Conservation (phyloP, 164 flowering plant genomes). For the Nymphaea thermarum region DNA sequence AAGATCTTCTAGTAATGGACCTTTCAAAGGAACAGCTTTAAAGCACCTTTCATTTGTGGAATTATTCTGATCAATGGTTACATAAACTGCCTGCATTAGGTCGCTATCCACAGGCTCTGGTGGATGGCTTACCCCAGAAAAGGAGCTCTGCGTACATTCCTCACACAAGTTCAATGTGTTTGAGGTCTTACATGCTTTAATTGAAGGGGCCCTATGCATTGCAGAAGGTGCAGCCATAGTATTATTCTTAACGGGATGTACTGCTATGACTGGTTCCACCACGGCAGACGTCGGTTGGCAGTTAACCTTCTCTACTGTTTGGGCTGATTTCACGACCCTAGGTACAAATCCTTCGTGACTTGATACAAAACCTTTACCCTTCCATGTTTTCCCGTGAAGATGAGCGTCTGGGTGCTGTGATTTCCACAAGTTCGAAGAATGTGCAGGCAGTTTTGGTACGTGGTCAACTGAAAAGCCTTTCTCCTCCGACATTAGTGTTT, state of each 20-base stretch:
- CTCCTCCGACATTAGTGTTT: neutral
- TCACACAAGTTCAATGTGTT: constrained; percentile 25
- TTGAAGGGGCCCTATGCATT: neutral
- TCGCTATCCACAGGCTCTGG: constrained; percentile 77
- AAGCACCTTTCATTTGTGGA: constrained; percentile 39
- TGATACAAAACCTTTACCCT: constrained; percentile 37
- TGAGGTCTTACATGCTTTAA: neutral
- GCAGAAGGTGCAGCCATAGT: neutral
- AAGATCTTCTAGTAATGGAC: constrained; percentile 48
- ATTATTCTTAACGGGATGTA: neutral
- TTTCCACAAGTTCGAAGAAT: constrained; percentile 1
- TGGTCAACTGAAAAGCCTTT: neutral
- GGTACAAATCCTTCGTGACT: constrained; percentile 32
- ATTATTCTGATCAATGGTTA: constrained; percentile 46
- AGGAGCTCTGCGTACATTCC: constrained; percentile 47
- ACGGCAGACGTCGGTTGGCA: neutral
- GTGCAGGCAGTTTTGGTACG: neutral
- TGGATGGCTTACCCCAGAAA: constrained; percentile 79
- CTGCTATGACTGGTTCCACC: neutral
- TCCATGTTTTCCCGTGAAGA: constrained; percentile 23
- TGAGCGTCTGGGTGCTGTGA: constrained; percentile 19
- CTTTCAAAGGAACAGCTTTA: constrained; percentile 61
- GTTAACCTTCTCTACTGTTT: neutral
- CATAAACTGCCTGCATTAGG: constrained; percentile 53
- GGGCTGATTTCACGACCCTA: constrained; percentile 14